These are phyloP conservation scores for Colletotrichum sp. DNA, from an alignment of 2,329 filamentous ascomycete genomes.

Conservation along the genomic window DNA sequence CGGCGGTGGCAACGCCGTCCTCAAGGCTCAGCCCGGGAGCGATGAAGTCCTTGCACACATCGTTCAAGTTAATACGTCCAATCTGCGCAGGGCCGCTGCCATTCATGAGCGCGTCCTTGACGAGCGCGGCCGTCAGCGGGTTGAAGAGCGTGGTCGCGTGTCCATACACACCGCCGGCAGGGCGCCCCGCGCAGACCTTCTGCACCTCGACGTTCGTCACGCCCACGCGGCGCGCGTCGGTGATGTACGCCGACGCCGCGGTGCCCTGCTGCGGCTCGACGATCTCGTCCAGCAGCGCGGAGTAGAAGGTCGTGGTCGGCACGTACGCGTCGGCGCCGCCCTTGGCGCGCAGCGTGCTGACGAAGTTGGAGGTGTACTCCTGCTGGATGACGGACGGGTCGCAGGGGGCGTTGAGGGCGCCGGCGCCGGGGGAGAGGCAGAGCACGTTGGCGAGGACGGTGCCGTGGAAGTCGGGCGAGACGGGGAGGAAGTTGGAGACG, in stretches of 20 bases:
- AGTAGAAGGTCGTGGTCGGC: constrained; percentile 58
- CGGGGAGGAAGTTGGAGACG: constrained; percentile 54
- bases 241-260: constrained; percentile 48
- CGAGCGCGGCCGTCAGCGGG: constrained; percentile 37
- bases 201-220: constrained; percentile 57
- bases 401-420: constrained; percentile 13
- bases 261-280: constrained; percentile 53
- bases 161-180: constrained; percentile 49
- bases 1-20: constrained; percentile 7
- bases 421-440: not conserved
- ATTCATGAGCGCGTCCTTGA: constrained; percentile 31
- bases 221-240: constrained; percentile 44
- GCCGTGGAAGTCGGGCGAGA: constrained; percentile 53
- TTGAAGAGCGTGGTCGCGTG: constrained; percentile 53
- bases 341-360: constrained; percentile 42
- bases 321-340: constrained; percentile 58
- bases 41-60: constrained; percentile 6
- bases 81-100: not conserved
- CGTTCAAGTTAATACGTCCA: not conserved
- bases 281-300: constrained; percentile 50
- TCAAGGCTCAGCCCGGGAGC: not conserved
- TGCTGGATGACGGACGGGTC: constrained; percentile 51
- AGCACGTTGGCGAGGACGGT: constrained; percentile 22
- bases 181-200: constrained; percentile 38
- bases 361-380: constrained; percentile 44